Conservation (phyloP, 2,329 filamentous ascomycete species). For the Venturia asperata region DNA sequence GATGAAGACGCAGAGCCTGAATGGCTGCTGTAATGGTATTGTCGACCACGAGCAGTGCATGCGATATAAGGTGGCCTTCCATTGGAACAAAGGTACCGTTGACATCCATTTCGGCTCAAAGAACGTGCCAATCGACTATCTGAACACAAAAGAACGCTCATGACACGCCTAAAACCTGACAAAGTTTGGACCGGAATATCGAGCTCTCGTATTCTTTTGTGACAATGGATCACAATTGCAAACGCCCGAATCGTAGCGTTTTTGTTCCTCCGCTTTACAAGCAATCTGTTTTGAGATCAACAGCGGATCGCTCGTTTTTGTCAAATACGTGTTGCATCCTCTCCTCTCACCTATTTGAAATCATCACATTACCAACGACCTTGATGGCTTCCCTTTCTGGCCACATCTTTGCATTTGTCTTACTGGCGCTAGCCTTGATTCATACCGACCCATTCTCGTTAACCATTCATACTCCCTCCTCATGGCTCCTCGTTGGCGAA, state of each 20-base stretch:
- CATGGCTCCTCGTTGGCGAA: neutral
- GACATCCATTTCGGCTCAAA: neutral
- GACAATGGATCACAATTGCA: neutral
- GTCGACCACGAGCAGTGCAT: neutral
- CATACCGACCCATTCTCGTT: neutral
- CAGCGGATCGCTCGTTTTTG: too few relatives aligned
- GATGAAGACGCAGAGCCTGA: slow-evolving; percentile 60
- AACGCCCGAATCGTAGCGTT: neutral
- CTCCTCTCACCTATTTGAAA: neutral
- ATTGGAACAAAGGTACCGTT: neutral
- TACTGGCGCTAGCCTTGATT: neutral
- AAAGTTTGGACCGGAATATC: neutral
- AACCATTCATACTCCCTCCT: neutral
- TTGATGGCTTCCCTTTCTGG: neutral
- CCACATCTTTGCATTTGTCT: neutral
- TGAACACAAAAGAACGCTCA: neutral
- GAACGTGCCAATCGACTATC: neutral
- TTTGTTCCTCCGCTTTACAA: neutral
- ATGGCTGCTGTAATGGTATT: slow-evolving; percentile 39
- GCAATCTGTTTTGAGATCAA: neutral
- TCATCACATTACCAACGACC: neutral
- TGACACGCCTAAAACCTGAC: neutral
- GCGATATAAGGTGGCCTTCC: too few relatives aligned
- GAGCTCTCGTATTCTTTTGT: neutral
- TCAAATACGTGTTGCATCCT: neutral